Evolutionary conservation across 2,329 filamentous ascomycete species (phyloP).

Genomic region (Microsporum ferrugineum): DNA sequence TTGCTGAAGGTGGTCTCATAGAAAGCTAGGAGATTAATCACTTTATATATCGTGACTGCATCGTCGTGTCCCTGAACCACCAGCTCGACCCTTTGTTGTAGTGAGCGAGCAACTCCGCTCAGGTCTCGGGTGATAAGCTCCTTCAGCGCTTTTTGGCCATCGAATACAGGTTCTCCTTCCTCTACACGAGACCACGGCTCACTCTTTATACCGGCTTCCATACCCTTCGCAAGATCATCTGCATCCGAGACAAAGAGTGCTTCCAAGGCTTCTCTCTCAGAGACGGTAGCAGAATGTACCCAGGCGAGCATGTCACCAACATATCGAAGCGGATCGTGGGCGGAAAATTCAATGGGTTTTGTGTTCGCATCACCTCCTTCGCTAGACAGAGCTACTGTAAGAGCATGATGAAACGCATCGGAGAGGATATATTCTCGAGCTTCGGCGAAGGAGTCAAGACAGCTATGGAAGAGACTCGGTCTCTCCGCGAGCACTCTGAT

Average conservation of each 20-base stretch:
- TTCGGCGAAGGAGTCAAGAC: slow-evolving; percentile 84
- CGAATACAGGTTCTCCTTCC: slow-evolving; percentile 52
- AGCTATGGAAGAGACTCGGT: slow-evolving; percentile 83
- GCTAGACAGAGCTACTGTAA: slow-evolving; percentile 59
- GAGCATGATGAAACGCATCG: slow-evolving; percentile 75
- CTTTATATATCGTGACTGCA: slow-evolving; percentile 74
- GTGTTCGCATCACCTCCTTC: slow-evolving; percentile 49
- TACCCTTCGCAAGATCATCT: slow-evolving; percentile 71
- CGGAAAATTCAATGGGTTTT: slow-evolving; percentile 88
- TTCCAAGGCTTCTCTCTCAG: slow-evolving; percentile 84
- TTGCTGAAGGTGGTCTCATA: slow-evolving; percentile 78
- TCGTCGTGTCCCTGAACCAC: slow-evolving; percentile 90
- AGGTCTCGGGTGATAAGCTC: slow-evolving; percentile 80
- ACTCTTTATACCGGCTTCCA: slow-evolving; percentile 66
- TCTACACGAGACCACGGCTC: slow-evolving; percentile 68
- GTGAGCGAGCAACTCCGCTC: slow-evolving; percentile 64
- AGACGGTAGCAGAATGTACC: slow-evolving; percentile 88
- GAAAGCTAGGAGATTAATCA: slow-evolving; percentile 79
- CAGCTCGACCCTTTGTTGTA: slow-evolving; percentile 83
- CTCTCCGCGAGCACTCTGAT: slow-evolving; percentile 79
- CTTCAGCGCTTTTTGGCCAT: slow-evolving; percentile 69
- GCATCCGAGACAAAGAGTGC: slow-evolving; percentile 83
- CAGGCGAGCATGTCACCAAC: slow-evolving; percentile 96
- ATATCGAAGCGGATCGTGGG: slow-evolving; percentile 84
- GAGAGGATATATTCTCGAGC: slow-evolving; percentile 76